These are phyloP conservation scores for Pseudogymnoascus sp. DNA, from an alignment of 2,329 filamentous ascomycete genomes.

Conservation along the genomic window DNA sequence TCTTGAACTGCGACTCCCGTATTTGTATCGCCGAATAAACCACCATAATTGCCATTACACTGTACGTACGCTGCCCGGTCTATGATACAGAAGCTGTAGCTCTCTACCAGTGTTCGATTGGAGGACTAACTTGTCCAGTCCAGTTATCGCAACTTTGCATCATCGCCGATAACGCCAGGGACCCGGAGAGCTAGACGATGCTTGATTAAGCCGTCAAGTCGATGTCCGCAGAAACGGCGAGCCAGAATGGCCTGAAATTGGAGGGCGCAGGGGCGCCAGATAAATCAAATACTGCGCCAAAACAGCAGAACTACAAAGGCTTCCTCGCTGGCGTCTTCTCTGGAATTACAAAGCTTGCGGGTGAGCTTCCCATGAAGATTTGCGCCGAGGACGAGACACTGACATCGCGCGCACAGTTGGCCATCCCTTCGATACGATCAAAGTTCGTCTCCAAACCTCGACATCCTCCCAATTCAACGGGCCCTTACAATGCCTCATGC, in stretches of 20 bases:
- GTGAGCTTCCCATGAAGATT: conserved; percentile 41
- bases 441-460: conserved; percentile 89
- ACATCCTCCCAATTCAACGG: conserved; percentile 70
- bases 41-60: neutral
- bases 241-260: conserved; percentile 7
- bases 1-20: neutral
- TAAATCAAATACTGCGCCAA: neutral
- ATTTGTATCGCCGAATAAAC: neutral
- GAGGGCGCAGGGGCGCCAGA: neutral
- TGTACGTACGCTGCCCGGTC: neutral
- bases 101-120: neutral
- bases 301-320: conserved; percentile 61
- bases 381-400: neutral
- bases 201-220: neutral
- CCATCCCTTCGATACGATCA: conserved; percentile 88
- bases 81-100: neutral
- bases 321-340: conserved; percentile 96
- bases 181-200: neutral
- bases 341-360: conserved; percentile 80
- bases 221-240: conserved; percentile 1
- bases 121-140: conserved; percentile 1
- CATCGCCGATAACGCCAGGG: neutral
- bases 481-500: conserved; percentile 74
- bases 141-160: neutral
- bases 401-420: conserved; percentile 37